Conservation (phyloP, 345 rosid genomes). For the Rhizophora mangle region DNA sequence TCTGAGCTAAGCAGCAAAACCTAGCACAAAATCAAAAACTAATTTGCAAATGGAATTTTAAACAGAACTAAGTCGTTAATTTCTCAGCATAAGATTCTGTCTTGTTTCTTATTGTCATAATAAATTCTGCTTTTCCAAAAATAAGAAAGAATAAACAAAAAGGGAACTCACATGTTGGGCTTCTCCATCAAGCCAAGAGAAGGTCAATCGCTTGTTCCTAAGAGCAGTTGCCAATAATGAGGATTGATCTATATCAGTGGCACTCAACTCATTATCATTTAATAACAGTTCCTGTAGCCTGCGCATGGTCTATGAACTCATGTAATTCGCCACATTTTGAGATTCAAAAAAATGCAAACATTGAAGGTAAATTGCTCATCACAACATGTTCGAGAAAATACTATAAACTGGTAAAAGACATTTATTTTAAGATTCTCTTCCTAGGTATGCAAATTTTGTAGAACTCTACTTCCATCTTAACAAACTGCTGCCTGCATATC, state of each 20-base stretch:
- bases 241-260: slow-evolving; percentile 37
- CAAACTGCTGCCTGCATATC: no score
- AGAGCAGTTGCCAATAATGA: slow-evolving; percentile 39
- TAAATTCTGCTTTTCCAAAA: no score
- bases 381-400: no score
- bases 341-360: slow-evolving; percentile 6
- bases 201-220: slow-evolving; percentile 61
- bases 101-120: no score
- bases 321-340: slow-evolving; percentile 31
- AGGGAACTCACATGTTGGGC: slow-evolving; percentile 60
- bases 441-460: no score
- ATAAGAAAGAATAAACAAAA: background rate
- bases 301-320: slow-evolving; percentile 70
- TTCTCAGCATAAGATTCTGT: no score
- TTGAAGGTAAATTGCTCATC: background rate
- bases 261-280: slow-evolving; percentile 30
- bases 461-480: no score
- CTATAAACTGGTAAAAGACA: no score
- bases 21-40: slow-evolving; percentile 1
- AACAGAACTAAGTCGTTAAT: no score
- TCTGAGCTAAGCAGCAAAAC: background rate
- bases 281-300: slow-evolving; percentile 67
- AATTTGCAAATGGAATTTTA: background rate
- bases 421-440: no score
- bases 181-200: slow-evolving; percentile 95